Conservation (phyloP, 2,329 filamentous ascomycete species). For the Phialophora macrospora region DNA sequence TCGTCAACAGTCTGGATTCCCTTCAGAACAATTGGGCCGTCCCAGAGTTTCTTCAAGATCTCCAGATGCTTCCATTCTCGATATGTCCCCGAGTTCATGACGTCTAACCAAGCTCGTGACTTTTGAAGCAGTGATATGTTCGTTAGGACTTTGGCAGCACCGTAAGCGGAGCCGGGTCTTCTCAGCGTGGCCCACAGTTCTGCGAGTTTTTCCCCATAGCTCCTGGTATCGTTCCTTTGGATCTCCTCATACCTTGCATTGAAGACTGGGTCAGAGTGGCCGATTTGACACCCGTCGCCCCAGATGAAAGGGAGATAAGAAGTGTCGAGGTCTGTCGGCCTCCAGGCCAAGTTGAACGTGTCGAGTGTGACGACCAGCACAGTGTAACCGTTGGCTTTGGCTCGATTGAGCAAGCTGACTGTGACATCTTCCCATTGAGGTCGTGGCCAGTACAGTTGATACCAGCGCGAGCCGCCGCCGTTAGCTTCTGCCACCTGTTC, state of each 20-base stretch:
- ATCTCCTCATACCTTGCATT: conserved; percentile 57
- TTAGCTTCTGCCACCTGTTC: conserved; percentile 67
- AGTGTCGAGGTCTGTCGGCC: conserved; percentile 67
- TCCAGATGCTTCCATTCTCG: conserved; percentile 65
- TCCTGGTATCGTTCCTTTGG: conserved; percentile 52
- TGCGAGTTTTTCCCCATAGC: conserved; percentile 45
- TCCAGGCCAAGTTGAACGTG: conserved; percentile 70
- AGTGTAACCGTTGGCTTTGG: conserved; percentile 64
- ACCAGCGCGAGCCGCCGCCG: conserved; percentile 64
- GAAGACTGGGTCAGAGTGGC: conserved; percentile 70
- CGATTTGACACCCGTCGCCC: conserved; percentile 60
- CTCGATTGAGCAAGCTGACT: conserved; percentile 63
- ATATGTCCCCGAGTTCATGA: conserved; percentile 58
- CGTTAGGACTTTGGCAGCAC: conserved; percentile 35
- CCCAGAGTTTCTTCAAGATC: conserved; percentile 62
- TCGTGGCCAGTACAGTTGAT: conserved; percentile 73
- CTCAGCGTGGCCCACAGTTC: conserved; percentile 33
- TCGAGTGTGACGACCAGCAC: conserved; percentile 74
- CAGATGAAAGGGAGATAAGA: conserved; percentile 55
- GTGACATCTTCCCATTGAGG: conserved; percentile 66
- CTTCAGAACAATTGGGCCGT: conserved; percentile 67
- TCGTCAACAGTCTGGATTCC: conserved; percentile 60
- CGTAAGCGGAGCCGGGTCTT: conserved; percentile 37
- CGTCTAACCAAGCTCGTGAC: conserved; percentile 52
- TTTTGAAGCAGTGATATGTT: conserved; percentile 35